These are phyloP conservation scores for Porogramme epimiltina DNA, from an alignment of 1,284 basidiomycete species.

Conservation along the genomic window DNA sequence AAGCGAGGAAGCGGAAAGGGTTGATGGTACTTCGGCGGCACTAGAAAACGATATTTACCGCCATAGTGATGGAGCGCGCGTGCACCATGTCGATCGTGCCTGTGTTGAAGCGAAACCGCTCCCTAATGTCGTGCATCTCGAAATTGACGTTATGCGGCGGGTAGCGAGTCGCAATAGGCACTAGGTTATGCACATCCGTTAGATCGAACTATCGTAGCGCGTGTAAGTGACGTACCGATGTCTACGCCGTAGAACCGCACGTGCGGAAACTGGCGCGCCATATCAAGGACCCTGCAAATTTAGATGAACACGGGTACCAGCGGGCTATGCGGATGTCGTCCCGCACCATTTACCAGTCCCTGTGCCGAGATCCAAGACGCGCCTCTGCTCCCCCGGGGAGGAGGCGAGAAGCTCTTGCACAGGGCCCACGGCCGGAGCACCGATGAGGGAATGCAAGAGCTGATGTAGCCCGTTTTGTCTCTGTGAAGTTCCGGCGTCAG, in stretches of 20 bases:
- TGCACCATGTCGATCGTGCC: constrained; percentile 64
- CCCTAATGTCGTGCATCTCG: constrained; percentile 59
- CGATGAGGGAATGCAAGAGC: constrained; percentile 48
- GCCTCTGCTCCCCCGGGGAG: constrained; percentile 39
- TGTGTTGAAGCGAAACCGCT: constrained; percentile 47
- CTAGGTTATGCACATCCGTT: constrained; percentile 34
- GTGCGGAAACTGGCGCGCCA: constrained; percentile 64
- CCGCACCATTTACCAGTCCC: constrained; percentile 68
- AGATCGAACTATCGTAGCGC: too few species aligned
- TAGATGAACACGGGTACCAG: not conserved
- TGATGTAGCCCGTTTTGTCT: constrained; percentile 51
- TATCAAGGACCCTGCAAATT: constrained; percentile 62
- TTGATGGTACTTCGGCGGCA: too few species aligned
- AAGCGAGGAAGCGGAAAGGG: too few species aligned
- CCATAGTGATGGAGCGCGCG: constrained; percentile 57
- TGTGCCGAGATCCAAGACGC: constrained; percentile 68
- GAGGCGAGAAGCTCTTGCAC: constrained; percentile 50
- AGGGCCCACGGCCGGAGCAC: constrained; percentile 58
- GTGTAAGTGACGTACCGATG: constrained; percentile 51
- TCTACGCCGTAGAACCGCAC: constrained; percentile 70
- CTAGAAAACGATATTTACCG: too few species aligned
- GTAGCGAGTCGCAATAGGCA: constrained; percentile 66
- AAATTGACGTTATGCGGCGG: constrained; percentile 62
- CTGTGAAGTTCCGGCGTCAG: constrained; percentile 36
- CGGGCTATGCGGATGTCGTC: constrained; percentile 22